Percentiles rank a stretch among this genome's conserved stretches.
phyloP scores from a whole-genome alignment of 176 grass and related monocot species.

The Musa acuminata region DNA sequence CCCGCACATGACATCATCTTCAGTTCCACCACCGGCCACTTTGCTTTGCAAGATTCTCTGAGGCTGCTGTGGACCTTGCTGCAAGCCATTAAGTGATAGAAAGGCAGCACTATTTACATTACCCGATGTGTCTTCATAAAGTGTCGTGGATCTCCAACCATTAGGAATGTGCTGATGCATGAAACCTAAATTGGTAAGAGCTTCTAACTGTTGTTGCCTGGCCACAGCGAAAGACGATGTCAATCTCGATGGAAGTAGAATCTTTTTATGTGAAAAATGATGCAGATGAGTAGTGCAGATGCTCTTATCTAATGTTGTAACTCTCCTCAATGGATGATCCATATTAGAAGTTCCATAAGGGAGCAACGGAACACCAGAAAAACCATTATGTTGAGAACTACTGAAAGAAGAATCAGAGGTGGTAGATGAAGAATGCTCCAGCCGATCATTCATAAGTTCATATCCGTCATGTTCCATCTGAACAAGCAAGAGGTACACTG shows the following conservation, averaged over 20 bases:
- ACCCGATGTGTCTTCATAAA: slow-evolving; percentile 6
- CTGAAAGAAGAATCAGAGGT: slow-evolving; percentile 1
- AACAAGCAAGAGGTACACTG: background rate
- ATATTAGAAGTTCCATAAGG: background rate
- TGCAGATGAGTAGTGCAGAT: background rate
- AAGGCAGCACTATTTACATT: background rate
- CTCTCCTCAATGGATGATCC: background rate
- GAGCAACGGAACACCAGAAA: slow-evolving; percentile 17
- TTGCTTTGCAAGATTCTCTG: background rate
- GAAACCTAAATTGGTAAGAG: slow-evolving; percentile 4
- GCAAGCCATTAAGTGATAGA: background rate
- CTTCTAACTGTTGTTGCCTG: slow-evolving; percentile 17
- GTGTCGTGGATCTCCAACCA: slow-evolving; percentile 1
- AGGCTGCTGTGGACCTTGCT: background rate
- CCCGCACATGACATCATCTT: background rate
- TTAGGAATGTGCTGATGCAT: slow-evolving; percentile 19
- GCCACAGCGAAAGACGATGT: background rate
- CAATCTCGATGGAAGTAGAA: background rate
- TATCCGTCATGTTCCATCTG: slow-evolving; percentile 58
- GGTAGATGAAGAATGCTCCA: background rate
- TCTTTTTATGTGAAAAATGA: background rate
- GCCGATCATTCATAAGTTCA: slow-evolving; percentile 14
- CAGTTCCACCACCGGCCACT: background rate
- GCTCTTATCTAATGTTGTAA: background rate
- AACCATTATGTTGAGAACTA: slow-evolving; percentile 9